phyloP scores from a whole-genome alignment of 1,139 yeast species.

The Blastobotrys arbuscula region DNA sequence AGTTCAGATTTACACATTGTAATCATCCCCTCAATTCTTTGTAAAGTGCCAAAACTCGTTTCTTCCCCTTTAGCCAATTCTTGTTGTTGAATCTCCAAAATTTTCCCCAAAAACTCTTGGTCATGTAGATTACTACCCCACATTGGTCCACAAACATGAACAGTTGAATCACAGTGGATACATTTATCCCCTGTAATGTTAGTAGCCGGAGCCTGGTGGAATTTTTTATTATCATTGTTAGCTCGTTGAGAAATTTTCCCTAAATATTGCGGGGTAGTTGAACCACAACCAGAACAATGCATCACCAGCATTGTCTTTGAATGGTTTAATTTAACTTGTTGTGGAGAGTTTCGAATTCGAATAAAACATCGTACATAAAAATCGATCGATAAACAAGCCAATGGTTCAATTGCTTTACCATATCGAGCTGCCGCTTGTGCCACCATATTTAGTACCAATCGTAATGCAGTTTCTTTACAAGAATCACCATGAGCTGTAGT shows the following conservation, averaged over 20 bases:
- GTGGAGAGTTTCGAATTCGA: constrained; percentile 69
- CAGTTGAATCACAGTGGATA: constrained; percentile 59
- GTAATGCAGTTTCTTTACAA: constrained; percentile 87
- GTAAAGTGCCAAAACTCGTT: constrained; percentile 64
- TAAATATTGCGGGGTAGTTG: constrained; percentile 62
- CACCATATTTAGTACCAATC: constrained; percentile 73
- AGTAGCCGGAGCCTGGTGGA: constrained; percentile 53
- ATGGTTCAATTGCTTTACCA: constrained; percentile 80
- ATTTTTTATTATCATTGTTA: constrained; percentile 36
- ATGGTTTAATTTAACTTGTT: constrained; percentile 62
- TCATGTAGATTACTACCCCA: constrained; percentile 81
- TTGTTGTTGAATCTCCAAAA: constrained; percentile 48
- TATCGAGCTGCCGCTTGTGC: constrained; percentile 85
- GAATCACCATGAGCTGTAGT: constrained; percentile 73
- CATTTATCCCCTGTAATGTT: constrained; percentile 51
- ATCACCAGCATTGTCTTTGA: constrained; percentile 72
- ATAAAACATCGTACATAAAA: constrained; percentile 86
- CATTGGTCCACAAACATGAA: constrained; percentile 94
- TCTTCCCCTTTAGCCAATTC: constrained; percentile 34
- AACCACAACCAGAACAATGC: constrained; percentile 85
- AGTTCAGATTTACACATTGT: constrained; percentile 75
- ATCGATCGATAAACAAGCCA: constrained; percentile 78
- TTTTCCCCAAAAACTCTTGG: constrained; percentile 54
- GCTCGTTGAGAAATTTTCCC: constrained; percentile 40
- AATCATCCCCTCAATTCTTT: constrained; percentile 87